Percentiles rank a stretch among this genome's conserved stretches.
Evolutionary conservation across 495 filamentous ascomycete species (phyloP).

Genomic region (Baudoinia panamericana): DNA sequence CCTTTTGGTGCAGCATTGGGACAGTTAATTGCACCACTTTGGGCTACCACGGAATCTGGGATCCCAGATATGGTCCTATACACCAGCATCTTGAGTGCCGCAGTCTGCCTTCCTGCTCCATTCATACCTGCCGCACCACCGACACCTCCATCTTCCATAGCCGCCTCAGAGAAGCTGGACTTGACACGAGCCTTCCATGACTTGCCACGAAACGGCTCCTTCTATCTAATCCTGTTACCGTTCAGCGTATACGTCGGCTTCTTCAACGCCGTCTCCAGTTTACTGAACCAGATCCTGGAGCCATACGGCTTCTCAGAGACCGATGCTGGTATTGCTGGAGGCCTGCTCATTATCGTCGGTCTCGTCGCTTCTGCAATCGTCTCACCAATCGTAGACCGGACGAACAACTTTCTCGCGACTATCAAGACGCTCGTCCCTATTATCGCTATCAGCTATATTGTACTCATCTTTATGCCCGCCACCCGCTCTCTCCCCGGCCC

Average conservation of each 20-base stretch:
- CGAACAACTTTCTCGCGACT: conserved; percentile 59
- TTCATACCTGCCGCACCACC: conserved; percentile 73
- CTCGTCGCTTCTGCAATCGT: conserved; percentile 62
- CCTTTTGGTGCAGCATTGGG: conserved; percentile 78
- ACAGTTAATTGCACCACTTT: conserved; percentile 70
- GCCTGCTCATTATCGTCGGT: conserved; percentile 78
- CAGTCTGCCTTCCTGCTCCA: conserved; percentile 63
- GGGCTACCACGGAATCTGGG: conserved; percentile 46
- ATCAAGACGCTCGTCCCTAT: conserved; percentile 69
- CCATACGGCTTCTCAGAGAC: conserved; percentile 71
- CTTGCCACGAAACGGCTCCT: conserved; percentile 39
- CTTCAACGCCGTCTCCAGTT: conserved; percentile 83
- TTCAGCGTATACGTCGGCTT: conserved; percentile 78
- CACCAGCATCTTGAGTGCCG: conserved; percentile 68
- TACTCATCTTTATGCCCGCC: conserved; percentile 65
- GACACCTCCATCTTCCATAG: conserved; percentile 45
- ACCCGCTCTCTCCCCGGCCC: conserved; percentile 56
- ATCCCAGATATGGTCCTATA: conserved; percentile 77
- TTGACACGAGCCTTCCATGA: conserved; percentile 36
- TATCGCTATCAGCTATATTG: conserved; percentile 56
- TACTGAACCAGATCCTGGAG: conserved; percentile 77
- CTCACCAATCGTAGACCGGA: conserved; percentile 71
- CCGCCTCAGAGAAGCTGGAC: conserved; percentile 32
- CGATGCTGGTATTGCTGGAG: conserved; percentile 80
- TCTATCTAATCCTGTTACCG: conserved; percentile 63